Conservation (phyloP, 768 basidiomycete species). For the Boletus huronensis region DNA sequence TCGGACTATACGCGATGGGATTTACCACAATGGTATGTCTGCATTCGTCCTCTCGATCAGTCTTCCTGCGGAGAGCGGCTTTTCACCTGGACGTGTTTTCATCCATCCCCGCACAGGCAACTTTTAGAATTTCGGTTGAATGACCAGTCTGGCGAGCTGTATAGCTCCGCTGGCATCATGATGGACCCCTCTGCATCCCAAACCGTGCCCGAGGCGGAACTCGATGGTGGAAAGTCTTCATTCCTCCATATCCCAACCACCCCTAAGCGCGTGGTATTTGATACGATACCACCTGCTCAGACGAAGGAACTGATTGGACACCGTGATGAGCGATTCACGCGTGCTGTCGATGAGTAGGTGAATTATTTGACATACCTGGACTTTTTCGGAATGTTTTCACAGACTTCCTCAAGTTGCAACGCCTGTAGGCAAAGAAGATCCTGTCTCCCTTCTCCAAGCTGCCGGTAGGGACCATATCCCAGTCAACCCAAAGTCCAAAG, state of each 20-base stretch:
- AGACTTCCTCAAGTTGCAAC: constrained; percentile 64
- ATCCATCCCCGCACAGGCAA: neutral
- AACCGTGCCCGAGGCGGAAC: no score
- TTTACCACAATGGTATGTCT: no score
- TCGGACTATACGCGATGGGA: no score
- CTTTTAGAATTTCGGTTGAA: neutral
- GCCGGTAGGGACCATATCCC: constrained; percentile 31
- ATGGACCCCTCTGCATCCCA: neutral
- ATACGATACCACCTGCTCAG: constrained; percentile 54
- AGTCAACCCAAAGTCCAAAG: no score
- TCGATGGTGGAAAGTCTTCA: neutral
- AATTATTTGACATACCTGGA: neutral
- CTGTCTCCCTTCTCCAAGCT: constrained; percentile 39
- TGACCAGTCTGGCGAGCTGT: neutral
- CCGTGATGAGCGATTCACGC: constrained; percentile 59
- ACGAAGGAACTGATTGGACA: constrained; percentile 69
- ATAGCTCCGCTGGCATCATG: neutral
- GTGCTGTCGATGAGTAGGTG: constrained; percentile 67
- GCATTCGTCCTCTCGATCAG: no score
- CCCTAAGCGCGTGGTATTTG: no score
- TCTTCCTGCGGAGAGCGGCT: no score
- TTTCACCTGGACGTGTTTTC: neutral
- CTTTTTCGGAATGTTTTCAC: neutral
- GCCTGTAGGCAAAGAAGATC: constrained; percentile 15
- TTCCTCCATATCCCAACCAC: neutral